phyloP scores from a whole-genome alignment of 106 monocot genomes.

The Xerophyta viscosa region DNA sequence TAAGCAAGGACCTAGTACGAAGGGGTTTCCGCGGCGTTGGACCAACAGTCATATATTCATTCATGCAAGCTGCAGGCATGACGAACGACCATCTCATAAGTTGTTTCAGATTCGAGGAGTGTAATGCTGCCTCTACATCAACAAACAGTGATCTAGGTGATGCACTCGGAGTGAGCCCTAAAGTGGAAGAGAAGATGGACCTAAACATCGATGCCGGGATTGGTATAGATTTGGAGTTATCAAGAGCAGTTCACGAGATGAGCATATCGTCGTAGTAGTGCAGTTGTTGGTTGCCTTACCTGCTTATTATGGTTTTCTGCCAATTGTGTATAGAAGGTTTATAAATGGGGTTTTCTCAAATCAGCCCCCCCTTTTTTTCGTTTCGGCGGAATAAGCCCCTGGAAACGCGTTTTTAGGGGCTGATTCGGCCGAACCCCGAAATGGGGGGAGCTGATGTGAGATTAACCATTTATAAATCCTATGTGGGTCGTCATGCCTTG shows the following conservation, averaged over 20 bases:
- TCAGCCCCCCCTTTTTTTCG: too few relatives aligned
- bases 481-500: too few relatives aligned
- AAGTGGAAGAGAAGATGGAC: not conserved
- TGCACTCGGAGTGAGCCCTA: not conserved
- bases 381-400: too few relatives aligned
- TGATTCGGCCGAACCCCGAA: too few relatives aligned
- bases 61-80: slow-evolving; percentile 46
- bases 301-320: too few relatives aligned
- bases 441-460: too few relatives aligned
- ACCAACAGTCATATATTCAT: slow-evolving; percentile 33
- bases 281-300: not conserved
- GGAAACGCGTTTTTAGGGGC: too few relatives aligned
- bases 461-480: too few relatives aligned
- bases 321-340: slow-evolving; percentile 1
- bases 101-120: slow-evolving; percentile 40
- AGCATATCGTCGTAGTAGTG: slow-evolving; percentile 12
- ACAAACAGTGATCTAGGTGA: not conserved
- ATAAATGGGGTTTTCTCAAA: too few relatives aligned
- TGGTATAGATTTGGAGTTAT: slow-evolving; percentile 9
- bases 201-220: not conserved
- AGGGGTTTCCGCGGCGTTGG: slow-evolving; percentile 38
- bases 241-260: slow-evolving; percentile 11
- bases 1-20: slow-evolving; percentile 39
- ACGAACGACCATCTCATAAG: slow-evolving; percentile 37
- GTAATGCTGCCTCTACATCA: not conserved